Base-by-base conservation (phyloP, 2,329 filamentous ascomycete genomes). In the Pestalotiopsis sp. region DNA sequence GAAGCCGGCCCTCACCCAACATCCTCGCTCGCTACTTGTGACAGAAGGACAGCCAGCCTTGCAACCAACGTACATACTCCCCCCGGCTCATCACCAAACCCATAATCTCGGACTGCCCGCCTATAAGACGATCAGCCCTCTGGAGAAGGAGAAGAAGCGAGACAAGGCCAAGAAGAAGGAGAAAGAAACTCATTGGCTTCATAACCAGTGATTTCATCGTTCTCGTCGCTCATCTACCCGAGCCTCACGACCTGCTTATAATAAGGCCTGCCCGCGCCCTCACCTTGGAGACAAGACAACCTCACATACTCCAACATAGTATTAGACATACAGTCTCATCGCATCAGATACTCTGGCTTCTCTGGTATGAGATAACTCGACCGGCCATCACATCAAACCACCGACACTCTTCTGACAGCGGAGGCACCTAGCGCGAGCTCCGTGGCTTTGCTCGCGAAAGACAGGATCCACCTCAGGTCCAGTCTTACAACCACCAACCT, bases 391-490 rank as follows among this genome's bases (percentile, higher is more conserved):
- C n/a, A 27, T n/a, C 12, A 39, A 9, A 36, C 36, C 31, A 7
- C 31, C 59, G 41, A 9, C 59, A 38, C 36, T 61, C 36, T 59
- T 56, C 52, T 23, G 64, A 45, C 56, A 23, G 27, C 23, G 20
- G 59, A 31, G 56, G 56, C 27, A 39, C 31, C 31, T 36, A 61
- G 59, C 59, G 59, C 31, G 52, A 66, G 64, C 64, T 20, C 17
- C 45, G 52, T 66, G 56, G 56, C 64, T 66, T 60, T 66, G 64
- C 66, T 67, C 58, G 31, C 66, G 20, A 66, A 9, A 31, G 38
- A 68, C 68, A 60, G 64, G 66, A 39, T 67, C 64, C 66, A 69
- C 56, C 68, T 41, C 66, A 66, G 69, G 45, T 64, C 65, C 64
- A 13, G 45, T 65, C 23, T 25, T 65, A 27, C 62, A 31, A 66